Conservation (phyloP, 1,284 basidiomycete species). For the Dichomitus squalens region DNA sequence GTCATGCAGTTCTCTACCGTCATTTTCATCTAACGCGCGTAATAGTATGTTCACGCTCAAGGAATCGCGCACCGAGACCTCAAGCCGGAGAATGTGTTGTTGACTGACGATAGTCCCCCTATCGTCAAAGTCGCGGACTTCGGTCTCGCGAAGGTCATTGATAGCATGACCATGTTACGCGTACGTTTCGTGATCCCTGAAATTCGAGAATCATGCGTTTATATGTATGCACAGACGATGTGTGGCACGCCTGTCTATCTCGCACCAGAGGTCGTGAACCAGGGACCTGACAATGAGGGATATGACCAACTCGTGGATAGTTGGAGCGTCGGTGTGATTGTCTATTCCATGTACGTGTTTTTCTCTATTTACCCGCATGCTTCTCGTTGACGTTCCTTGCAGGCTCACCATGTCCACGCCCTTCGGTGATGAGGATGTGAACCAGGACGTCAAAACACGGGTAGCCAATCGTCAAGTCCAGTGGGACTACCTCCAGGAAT, state of each 20-base stretch:
- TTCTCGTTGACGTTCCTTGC: neutral
- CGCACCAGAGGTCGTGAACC: slow-evolving; percentile 86
- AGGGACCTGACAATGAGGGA: slow-evolving; percentile 59
- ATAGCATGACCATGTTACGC: slow-evolving; percentile 70
- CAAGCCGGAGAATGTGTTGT: slow-evolving; percentile 88
- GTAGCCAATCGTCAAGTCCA: slow-evolving; percentile 63
- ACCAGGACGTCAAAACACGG: slow-evolving; percentile 53
- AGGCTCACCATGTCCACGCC: slow-evolving; percentile 75
- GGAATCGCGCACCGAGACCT: slow-evolving; percentile 89
- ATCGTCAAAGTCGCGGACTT: slow-evolving; percentile 89
- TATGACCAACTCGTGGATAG: slow-evolving; percentile 88
- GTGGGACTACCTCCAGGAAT: slow-evolving; percentile 51
- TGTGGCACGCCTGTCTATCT: slow-evolving; percentile 87
- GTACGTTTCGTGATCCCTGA: slow-evolving; percentile 40
- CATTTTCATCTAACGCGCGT: slow-evolving; percentile 9
- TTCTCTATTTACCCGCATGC: neutral
- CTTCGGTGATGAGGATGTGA: slow-evolving; percentile 68
- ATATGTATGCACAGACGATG: slow-evolving; percentile 59
- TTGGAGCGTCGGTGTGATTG: slow-evolving; percentile 92
- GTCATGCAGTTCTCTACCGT: slow-evolving; percentile 23
- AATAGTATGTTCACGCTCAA: slow-evolving; percentile 72
- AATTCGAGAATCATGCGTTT: neutral
- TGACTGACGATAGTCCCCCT: slow-evolving; percentile 67
- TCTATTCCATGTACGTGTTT: slow-evolving; percentile 78
- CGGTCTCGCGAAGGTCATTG: slow-evolving; percentile 88